These are phyloP conservation scores for Rhizopogon salebrosus DNA, from an alignment of 768 basidiomycete genomes.

Conservation along the genomic window DNA sequence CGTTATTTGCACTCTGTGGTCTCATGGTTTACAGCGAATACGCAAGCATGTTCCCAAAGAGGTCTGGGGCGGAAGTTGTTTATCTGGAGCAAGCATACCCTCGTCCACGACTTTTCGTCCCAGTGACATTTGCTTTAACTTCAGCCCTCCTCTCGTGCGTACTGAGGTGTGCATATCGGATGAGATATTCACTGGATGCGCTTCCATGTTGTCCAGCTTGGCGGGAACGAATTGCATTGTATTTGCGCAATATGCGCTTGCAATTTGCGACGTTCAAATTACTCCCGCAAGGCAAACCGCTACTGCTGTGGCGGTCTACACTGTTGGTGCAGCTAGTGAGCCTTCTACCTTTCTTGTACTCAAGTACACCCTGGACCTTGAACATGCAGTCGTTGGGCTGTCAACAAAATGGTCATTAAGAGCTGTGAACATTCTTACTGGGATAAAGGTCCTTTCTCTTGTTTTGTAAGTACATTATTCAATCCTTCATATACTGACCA, in stretches of 20 bases:
- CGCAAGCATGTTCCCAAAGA: conserved; percentile 41
- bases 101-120: conserved; percentile 27
- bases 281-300: conserved; percentile 15
- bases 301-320: conserved; percentile 17
- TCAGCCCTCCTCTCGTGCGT: conserved; percentile 21
- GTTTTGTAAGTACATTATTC: conserved; percentile 10
- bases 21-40: conserved; percentile 33
- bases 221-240: conserved; percentile 20
- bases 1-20: conserved; percentile 2
- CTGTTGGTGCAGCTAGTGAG: conserved; percentile 15
- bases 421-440: conserved; percentile 17
- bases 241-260: conserved; percentile 21
- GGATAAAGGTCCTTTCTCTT: conserved; percentile 19
- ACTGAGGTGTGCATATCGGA: not conserved
- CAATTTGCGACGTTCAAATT: conserved; percentile 12
- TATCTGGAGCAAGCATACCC: conserved; percentile 32
- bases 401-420: conserved; percentile 25
- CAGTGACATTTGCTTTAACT: conserved; percentile 36
- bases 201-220: conserved; percentile 2
- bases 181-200: not conserved
- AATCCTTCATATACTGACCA: not conserved
- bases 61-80: conserved; percentile 46
- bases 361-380: too few relatives aligned
- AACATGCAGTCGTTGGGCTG: conserved; percentile 14
- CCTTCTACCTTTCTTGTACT: not conserved